phyloP scores from a whole-genome alignment of 768 basidiomycete species.

The Boletus eberwhitei region DNA sequence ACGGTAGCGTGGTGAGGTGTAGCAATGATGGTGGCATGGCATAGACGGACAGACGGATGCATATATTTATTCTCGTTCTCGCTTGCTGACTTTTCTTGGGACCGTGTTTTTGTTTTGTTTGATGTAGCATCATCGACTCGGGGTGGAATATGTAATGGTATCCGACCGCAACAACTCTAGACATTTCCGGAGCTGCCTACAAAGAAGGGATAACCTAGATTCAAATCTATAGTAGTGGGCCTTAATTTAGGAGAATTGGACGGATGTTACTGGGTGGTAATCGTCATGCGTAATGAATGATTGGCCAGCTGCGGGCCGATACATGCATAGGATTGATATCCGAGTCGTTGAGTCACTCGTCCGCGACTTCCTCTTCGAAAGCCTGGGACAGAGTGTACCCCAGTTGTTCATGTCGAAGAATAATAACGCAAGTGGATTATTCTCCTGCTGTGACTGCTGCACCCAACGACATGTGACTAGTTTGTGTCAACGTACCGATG shows the following conservation, averaged over 20 bases:
- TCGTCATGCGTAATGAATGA: background rate
- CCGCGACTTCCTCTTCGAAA: background rate
- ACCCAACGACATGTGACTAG: background rate
- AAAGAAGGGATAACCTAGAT: background rate
- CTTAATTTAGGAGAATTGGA: background rate
- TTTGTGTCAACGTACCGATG: no score
- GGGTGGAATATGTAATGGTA: no score
- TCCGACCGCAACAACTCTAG: background rate
- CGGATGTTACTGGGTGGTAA: background rate
- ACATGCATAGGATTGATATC: background rate
- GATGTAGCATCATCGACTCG: background rate
- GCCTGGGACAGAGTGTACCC: background rate
- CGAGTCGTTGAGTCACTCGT: background rate
- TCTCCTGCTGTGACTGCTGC: background rate
- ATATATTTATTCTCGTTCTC: conserved; percentile 7
- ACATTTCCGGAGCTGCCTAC: background rate
- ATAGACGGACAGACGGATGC: background rate
- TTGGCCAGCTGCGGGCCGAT: background rate
- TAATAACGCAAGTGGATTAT: background rate
- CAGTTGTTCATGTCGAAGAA: background rate
- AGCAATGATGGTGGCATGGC: background rate
- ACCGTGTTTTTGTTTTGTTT: background rate
- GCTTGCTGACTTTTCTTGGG: background rate
- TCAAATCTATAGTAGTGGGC: background rate
- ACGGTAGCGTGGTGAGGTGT: background rate